Base-by-base conservation (phyloP, 2,329 filamentous ascomycete species). In the Phaeosphaeriaceae sp. region DNA sequence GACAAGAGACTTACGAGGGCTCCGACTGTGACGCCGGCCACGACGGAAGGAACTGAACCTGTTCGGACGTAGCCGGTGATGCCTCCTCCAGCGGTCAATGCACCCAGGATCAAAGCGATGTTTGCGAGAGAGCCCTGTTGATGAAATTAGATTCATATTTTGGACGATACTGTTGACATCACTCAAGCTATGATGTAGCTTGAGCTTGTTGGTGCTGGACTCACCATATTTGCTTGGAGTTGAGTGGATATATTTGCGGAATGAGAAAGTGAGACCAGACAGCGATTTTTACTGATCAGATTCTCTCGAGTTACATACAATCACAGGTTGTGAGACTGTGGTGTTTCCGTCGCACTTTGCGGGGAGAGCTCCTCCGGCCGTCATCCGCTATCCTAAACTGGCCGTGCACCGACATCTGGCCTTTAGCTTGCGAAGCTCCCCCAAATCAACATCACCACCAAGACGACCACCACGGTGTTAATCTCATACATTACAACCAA, bases 41-140 rank as follows among this genome's bases (percentile, higher is more conserved):
- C 88, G 67, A 98, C 85, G 13, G 93, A 97, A 40, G 94, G 94
- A 50, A 97, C 77, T 22, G 93, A 98, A 58, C 92, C 87, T 0
- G 93, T 95, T 76, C 89, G 89, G 46, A 89, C 83, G 79, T 92
- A 99, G 74, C 95, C 95, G 74, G 91, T 90, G 59, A 91, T 89
- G 64, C 95, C 95, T 69, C 95, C 95, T 56, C 90, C 85, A 51
- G 93, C 92, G 57, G 93, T 97, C 58, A 98, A 84, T 63, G 88
- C 84, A 60, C 91, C 91, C 72, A 98, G 88, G 71, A 91, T 76
- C 78, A 89, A 91, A 63, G 94, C 92, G 73, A 92, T 88, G 72
- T 81, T 84, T 67, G 84, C 80, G 63, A 84, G 78, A 61, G 75
- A 65, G 45, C 56, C 53, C 62, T 62, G 17, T 11, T 42, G 9